Evolutionary conservation across 805 yeast species (phyloP), one percentile per base, ranked within the genome.

Genomic region (Suhomyces sp.): DNA sequence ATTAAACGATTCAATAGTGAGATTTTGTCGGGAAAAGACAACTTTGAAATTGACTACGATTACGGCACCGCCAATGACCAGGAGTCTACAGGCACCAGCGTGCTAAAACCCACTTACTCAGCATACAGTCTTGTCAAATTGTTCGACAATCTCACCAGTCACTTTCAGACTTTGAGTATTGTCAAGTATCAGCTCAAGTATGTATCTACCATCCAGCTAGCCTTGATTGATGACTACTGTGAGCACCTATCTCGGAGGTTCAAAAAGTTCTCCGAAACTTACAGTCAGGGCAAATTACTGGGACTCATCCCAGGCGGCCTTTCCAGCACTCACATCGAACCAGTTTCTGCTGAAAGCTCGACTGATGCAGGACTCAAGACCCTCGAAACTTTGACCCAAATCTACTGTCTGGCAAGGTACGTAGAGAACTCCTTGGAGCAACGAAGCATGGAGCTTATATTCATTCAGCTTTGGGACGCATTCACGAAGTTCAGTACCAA

Each of bases 41-140:
- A 87, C 0, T 82, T 85, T 64, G 66, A 64, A 2, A 78, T 86
- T 27, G 92, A 87, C 59, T 71, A 67, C 54, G 92, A 87, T 47
- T 75, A 61, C 53, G 44, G 29, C 10, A 19, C 24, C 9, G 59
- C 45, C 20, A 50, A 35, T 19, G 40, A 24, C 17, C n/a, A 47
- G 43, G 37, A 47, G 44, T 29, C 31, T 19, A 4, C 40, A 9
- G 51, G 43, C 31, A 27, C 31, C n/a, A 20, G 27, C 9, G 13
- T 60, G 4, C 48, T 66, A 39, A 68, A 65, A 47, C 91, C 93
- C 0, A 85, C 90, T 0, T 78, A 78, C 54, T 80, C 89, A 0
- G 82, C 91, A 0, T 71, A 77, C 37, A 79, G 81, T 46, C 63
- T 87, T 53, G 75, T 75, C 43, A 83, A 83, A 57, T 64, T 87